Conservation (phyloP, 192 early-diverging fungal genomes). For the Allomyces macrogynus region DNA sequence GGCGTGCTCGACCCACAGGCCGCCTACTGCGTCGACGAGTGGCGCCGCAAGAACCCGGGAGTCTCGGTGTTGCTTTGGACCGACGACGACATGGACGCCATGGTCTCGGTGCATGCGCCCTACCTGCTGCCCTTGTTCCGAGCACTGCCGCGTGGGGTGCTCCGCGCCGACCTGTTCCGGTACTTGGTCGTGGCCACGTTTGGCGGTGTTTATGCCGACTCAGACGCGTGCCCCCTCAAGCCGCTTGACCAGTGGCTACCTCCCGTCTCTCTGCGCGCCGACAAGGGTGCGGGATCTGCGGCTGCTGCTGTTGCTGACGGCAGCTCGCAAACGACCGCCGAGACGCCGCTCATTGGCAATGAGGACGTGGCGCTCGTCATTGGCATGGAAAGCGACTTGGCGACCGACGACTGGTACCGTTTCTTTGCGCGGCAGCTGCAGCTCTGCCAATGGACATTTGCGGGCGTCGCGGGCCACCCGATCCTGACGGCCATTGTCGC, state of each 20-base stretch:
- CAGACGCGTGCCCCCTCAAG: conserved; percentile 7
- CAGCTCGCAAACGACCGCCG: neutral
- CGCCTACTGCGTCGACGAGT: too few species aligned
- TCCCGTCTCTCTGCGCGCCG: neutral
- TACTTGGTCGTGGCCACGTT: conserved; percentile 12
- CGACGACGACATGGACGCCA: too few species aligned
- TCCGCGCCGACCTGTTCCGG: conserved; percentile 1
- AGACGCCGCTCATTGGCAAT: neutral
- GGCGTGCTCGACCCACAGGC: too few species aligned
- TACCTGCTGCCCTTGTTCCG: neutral
- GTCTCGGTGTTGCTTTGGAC: too few species aligned
- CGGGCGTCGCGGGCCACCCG: conserved; percentile 6
- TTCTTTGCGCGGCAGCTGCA: conserved; percentile 2
- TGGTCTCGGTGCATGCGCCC: too few species aligned
- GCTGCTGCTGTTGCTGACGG: neutral
- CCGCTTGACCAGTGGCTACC: conserved; percentile 10
- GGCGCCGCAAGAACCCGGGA: too few species aligned
- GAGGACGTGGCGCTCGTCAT: neutral
- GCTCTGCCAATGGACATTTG: conserved; percentile 12
- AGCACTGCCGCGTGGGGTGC: neutral
- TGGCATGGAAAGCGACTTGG: neutral
- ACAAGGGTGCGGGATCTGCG: neutral
- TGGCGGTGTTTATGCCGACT: conserved; percentile 18
- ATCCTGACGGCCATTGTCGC: conserved; percentile 4
- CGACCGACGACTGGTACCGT: neutral